Percentiles rank a stretch among this genome's conserved stretches.
phyloP scores from a whole-genome alignment of 75 land plant species.

The Picea glauca region DNA sequence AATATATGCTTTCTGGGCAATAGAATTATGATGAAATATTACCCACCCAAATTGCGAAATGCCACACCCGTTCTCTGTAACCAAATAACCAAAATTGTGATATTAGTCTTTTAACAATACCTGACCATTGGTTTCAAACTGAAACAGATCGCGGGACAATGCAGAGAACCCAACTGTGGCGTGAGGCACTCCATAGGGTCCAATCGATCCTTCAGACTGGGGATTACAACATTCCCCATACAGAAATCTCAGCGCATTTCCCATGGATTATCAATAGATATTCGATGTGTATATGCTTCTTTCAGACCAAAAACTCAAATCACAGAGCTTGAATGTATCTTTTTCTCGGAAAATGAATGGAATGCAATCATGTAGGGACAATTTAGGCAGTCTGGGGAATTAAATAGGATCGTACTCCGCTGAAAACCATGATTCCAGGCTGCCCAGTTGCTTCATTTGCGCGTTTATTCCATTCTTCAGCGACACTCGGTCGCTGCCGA shows the following conservation, averaged over 20 bases:
- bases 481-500: not conserved
- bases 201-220: constrained; percentile 12
- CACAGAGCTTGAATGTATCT: no score
- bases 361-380: not conserved
- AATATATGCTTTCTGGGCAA: not conserved
- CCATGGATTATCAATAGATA: constrained; percentile 14
- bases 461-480: not conserved
- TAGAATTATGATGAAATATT: not conserved
- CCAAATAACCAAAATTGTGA: not conserved
- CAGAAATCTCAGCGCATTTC: constrained; percentile 24
- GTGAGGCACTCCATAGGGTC: constrained; percentile 43
- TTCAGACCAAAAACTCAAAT: not conserved
- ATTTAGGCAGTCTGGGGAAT: not conserved
- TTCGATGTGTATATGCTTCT: not conserved
- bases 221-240: constrained; percentile 10
- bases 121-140: constrained; percentile 75
- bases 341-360: no score
- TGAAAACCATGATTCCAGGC: not conserved
- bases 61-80: not conserved
- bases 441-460: constrained; percentile 1
- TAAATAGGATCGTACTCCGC: not conserved
- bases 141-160: constrained; percentile 73
- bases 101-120: constrained; percentile 22
- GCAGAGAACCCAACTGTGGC: constrained; percentile 69
- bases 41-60: not conserved